Conservation (phyloP, 164 flowering plant species). For the Saururus chinensis region DNA sequence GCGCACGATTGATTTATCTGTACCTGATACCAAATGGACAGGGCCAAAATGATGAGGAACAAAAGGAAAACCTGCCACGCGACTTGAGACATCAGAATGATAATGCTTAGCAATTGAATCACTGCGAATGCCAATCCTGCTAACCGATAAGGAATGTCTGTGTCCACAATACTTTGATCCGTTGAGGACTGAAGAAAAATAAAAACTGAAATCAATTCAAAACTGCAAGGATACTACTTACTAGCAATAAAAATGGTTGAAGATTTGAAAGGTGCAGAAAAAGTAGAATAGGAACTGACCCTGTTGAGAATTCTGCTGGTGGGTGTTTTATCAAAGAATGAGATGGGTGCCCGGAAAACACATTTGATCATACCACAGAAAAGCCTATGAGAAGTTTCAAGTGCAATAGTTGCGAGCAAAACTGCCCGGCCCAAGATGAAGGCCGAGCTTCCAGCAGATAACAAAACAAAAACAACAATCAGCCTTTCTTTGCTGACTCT, state of each 20-base stretch:
- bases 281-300: constrained; percentile 26
- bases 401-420: constrained; percentile 53
- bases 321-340: constrained; percentile 76
- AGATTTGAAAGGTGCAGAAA: not conserved
- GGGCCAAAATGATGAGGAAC: constrained; percentile 38
- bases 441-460: constrained; percentile 71
- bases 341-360: constrained; percentile 67
- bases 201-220: not conserved
- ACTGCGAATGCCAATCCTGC: constrained; percentile 75
- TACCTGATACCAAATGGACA: constrained; percentile 78
- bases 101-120: constrained; percentile 60
- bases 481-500: constrained; percentile 32
- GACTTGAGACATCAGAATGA: constrained; percentile 59
- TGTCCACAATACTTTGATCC: constrained; percentile 76
- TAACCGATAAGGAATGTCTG: constrained; percentile 76
- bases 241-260: too few relatives aligned
- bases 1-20: too few relatives aligned
- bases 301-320: constrained; percentile 68
- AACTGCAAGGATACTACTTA: not conserved
- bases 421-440: constrained; percentile 74
- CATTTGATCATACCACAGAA: constrained; percentile 52
- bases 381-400: constrained; percentile 62
- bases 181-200: constrained; percentile 53
- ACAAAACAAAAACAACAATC: constrained; percentile 39
- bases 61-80: constrained; percentile 67